Evolutionary conservation across 1,284 basidiomycete species (phyloP), one percentile per base, ranked within the genome.

Genomic region (Apiotrichum montevideense): DNA sequence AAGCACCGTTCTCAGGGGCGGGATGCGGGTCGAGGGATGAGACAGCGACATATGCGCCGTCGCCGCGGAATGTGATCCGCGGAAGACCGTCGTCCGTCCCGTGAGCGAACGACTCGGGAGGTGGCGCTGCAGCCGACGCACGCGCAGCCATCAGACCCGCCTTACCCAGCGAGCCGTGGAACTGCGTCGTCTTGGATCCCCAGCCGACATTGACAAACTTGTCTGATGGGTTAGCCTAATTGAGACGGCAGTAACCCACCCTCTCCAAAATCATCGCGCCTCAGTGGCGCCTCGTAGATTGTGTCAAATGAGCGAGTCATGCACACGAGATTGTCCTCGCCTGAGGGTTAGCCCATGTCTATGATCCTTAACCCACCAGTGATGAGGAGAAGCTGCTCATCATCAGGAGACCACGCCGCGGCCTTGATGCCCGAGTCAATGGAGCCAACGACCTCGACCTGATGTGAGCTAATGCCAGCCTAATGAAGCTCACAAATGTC

Each of bases 131-230:
- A 2, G 74, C 68, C n/a, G 42, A n/a, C 32, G 46, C 57, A 33
- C 54, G 59, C 1, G 77, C 62, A 3, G 69, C 65, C 11, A 75
- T 67, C 0, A 90, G 90, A 4, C 89, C 89, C 8, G 84, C 80
- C 74, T 98, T 98, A 35, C 96, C 96, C 4, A 93, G 80, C 0
- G 92, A 94, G 11, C 96, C 96, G 66, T 98, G 94, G 72, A 99
- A 99, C 72, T 99, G 96, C 0, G 96, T 98, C 67, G 88, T 83
- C 70, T 95, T 96, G 4, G 90, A 90, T 35, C 96, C 96, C 96
- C 96, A 99, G 8, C 96, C 96, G 54, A 98, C 90, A 65, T 94
- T 90, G 67, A 97, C 90, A 6, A 89, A 90, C 42, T 85, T 84
- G 72, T 92, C 92, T 91, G 66, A 2, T 43, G 46, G n/a, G 39